Base-by-base conservation (phyloP, 768 basidiomycete genomes). In the Suillus subalutaceus region DNA sequence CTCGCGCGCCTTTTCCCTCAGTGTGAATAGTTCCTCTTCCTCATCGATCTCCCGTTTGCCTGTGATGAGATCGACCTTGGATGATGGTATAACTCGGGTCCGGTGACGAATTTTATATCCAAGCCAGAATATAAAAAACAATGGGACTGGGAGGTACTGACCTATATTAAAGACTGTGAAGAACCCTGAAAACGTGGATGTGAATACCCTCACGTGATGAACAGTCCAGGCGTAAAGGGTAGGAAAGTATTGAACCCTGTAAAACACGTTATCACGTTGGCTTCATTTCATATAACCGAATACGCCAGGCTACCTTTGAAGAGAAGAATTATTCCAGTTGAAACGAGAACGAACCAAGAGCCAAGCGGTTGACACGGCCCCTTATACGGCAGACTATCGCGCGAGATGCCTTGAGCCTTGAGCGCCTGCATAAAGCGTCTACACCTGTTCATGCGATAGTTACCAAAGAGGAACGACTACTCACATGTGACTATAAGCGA, bases 341-440 rank as follows among this genome's bases (percentile, higher is more conserved):
- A 75, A 44, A 83, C 73, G 15, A 90, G 71, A 26, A 87, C 88
- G 68, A 88, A 84, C 84, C 86, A 89, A 52, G 83, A 83, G 12
- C 88, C 88, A 73, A 79, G 87, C 20, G 86, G 87, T 71, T 88
- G 86, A 74, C 87, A 85, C 6, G 87, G 87, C 8, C 87, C 87
- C 72, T 85, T 83, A 67, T 84, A 86, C 0, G 84, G 85, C 32
- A 86, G 73, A 15, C 75, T 72, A 37, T 84, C 79, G 50, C 84
- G 76, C 4, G 78, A 80, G 65, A 79, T 73, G 30, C 83, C 82
- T 32, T 84, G 82, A 0, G 73, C 79, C 55, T 79, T 72, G 71
- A 84, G 78, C 0, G 85, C 85, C 44, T 73, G 73, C 75, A 86
- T 82, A 72, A 87, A 86, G 62, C 83, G 80, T 58, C 83, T 82